Base-by-base conservation (phyloP, 257 asterid species). In the Solanum virginianum region DNA sequence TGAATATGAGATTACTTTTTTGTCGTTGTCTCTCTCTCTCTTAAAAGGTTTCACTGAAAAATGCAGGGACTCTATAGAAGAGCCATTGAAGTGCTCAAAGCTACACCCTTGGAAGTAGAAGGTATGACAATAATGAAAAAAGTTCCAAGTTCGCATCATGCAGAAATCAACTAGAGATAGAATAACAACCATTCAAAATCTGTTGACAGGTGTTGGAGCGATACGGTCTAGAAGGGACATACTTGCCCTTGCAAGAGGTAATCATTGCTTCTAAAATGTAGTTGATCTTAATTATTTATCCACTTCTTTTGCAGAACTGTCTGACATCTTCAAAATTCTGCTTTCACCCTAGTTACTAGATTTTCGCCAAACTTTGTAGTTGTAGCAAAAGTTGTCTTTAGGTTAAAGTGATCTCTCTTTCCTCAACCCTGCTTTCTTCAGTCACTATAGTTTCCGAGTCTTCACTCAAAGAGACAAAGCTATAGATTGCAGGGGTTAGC, bases 171-270 rank as follows among this genome's bases (percentile, higher is more conserved):
- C 32, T 32, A 53, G 55, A 68, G 65, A 20, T 13, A 14, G 59
- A 69, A 32, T 83, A 24, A 51, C 59, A n/a, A 54, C 39, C 53
- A 39, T 68, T 39, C 17, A 0, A 20, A 4, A 4, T 82, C 3
- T 24, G 39, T 56, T 53, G 70, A 82, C 65, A 92, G 97, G 92
- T 80, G 80, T 87, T 7, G 88, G 84, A 55, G 89, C 77, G 47
- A 90, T 83, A 68, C 72, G 86, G 68, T 80, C 12, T 79, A 87
- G 92, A 85, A 94, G 91, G 80, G 98, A 95, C 80, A 87, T 94
- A 85, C 88, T 95, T 84, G 93, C 98, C 83, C 92, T 96, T 83
- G 99, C 97, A 0, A 92, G 97, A 91, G 99, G 99, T 96, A 91
- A 55, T 80, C 60, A 54, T 80, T 68, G 11, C 49, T 32, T 56